Conservation (phyloP, 2,329 filamentous ascomycete species). For the Apiospora koreana region DNA sequence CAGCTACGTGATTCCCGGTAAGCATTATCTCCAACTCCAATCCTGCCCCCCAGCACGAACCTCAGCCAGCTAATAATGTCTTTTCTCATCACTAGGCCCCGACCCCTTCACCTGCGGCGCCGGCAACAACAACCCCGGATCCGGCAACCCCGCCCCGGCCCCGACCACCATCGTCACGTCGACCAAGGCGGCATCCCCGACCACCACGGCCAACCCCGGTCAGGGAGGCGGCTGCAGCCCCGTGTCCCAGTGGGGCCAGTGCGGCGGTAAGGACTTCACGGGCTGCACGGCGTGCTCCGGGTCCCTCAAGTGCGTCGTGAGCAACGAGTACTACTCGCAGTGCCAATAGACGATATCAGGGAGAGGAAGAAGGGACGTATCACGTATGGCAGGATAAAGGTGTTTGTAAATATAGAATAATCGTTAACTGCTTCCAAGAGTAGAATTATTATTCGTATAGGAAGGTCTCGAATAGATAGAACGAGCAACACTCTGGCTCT, state of each 20-base stretch:
- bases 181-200: constrained; percentile 20
- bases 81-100: not conserved
- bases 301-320: constrained; percentile 33
- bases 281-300: constrained; percentile 36
- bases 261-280: constrained; percentile 36
- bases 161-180: constrained; percentile 16
- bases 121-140: constrained; percentile 3
- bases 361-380: not conserved
- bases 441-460: no score
- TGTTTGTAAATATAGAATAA: no score
- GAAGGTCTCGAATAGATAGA: no score
- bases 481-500: no score
- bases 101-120: constrained; percentile 15
- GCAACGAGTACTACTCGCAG: constrained; percentile 37
- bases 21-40: not conserved
- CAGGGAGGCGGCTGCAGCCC: constrained; percentile 16
- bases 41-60: not conserved
- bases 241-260: constrained; percentile 35
- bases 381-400: no score
- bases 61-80: not conserved
- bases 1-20: constrained; percentile 37
- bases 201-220: constrained; percentile 16
- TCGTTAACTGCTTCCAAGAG: no score
- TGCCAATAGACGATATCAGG: constrained; percentile 25
- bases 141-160: not conserved